Conservation (phyloP, 2,329 filamentous ascomycete species). For the Cercospora sp. region DNA sequence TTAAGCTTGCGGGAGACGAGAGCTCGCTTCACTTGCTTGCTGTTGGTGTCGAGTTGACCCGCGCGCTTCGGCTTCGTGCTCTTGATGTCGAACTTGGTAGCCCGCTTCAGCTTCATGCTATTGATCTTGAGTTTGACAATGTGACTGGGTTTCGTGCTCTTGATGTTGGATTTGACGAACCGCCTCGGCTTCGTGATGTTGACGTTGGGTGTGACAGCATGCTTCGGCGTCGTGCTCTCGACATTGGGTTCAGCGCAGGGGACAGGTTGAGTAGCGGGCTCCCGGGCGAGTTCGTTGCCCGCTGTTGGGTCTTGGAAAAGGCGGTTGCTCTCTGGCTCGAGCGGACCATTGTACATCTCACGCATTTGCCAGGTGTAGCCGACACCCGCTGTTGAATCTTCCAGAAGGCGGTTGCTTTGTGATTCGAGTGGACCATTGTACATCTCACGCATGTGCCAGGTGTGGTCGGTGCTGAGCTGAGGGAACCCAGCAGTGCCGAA, state of each 20-base stretch:
- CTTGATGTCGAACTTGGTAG: not conserved
- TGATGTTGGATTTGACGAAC: not conserved
- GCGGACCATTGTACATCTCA: not conserved
- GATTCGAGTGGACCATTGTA: not conserved
- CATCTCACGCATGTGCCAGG: constrained; percentile 21
- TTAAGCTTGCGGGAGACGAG: not conserved
- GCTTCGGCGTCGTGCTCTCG: not conserved
- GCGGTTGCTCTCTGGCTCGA: not conserved
- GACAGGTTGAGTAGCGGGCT: not conserved
- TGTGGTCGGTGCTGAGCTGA: constrained; percentile 19
- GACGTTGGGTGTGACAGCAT: not conserved
- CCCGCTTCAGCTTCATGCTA: not conserved
- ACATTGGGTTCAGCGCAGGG: not conserved
- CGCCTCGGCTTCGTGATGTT: not conserved
- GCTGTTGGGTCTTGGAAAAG: constrained; percentile 15
- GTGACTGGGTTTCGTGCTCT: not conserved
- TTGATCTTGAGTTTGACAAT: not conserved
- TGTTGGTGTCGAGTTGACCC: not conserved
- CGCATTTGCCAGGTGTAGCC: too few relatives aligned
- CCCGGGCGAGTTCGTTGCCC: constrained; percentile 24
- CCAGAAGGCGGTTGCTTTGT: not conserved
- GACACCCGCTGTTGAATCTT: constrained; percentile 20
- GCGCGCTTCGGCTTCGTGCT: not conserved
- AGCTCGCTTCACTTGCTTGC: not conserved
- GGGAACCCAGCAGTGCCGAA: constrained; percentile 5